Percentiles rank a stretch among this genome's conserved stretches.
phyloP scores from a whole-genome alignment of 768 basidiomycete genomes.

The Hygrophorus russula region DNA sequence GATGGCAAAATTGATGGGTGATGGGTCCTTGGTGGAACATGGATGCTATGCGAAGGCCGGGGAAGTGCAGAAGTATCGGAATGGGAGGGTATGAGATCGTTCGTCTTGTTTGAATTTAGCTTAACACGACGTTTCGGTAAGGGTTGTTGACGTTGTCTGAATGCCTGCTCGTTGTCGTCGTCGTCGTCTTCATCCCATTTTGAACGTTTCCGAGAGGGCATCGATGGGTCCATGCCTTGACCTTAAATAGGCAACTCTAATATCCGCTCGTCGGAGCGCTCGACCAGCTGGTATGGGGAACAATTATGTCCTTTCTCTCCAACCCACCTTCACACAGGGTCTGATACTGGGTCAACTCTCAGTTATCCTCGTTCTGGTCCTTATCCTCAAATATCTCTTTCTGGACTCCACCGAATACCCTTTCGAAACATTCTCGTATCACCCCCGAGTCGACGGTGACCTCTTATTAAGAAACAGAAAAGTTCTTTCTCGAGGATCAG shows the following conservation, averaged over 20 bases:
- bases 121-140: conserved; percentile 48
- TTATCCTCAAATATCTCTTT: conserved; percentile 92
- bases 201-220: conserved; percentile 62
- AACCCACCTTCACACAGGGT: conserved; percentile 92
- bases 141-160: conserved; percentile 22
- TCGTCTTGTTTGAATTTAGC: conserved; percentile 20
- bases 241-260: conserved; percentile 11
- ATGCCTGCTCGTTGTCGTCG: conserved; percentile 18
- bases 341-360: conserved; percentile 88
- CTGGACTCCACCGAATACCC: conserved; percentile 64
- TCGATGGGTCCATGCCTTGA: conserved; percentile 29
- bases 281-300: conserved; percentile 30
- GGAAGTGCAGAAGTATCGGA: conserved; percentile 9
- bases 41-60: conserved; percentile 40
- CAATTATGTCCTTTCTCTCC: conserved; percentile 60
- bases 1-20: conserved; percentile 81
- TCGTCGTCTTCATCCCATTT: conserved; percentile 54
- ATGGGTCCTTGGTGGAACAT: conserved; percentile 61
- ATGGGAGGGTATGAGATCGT: conserved; percentile 11
- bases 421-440: conserved; percentile 46
- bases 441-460: conserved; percentile 43
- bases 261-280: too few relatives aligned
- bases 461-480: conserved; percentile 28
- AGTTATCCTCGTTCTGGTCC: conserved; percentile 60
- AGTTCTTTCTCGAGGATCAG: conserved; percentile 11